These are phyloP conservation scores for Parathielavia appendiculata DNA, from an alignment of 495 filamentous ascomycete species.

Conservation along the genomic window DNA sequence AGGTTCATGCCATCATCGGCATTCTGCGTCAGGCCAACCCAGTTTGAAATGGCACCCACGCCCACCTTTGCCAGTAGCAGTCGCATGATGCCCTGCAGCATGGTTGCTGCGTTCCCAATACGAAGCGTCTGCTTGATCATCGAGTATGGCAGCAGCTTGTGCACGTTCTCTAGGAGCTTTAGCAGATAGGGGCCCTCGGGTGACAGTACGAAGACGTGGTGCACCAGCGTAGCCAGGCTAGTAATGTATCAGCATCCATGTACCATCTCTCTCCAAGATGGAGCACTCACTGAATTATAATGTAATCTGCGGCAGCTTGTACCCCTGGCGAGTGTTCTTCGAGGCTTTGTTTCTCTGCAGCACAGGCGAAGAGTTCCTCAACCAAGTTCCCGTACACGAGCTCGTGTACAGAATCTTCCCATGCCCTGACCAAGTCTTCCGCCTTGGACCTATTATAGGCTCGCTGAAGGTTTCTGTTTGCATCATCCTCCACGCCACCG, in stretches of 20 bases:
- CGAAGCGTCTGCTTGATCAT: constrained; percentile 57
- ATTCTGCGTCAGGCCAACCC: constrained; percentile 56
- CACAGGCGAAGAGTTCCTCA: constrained; percentile 52
- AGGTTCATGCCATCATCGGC: constrained; percentile 65
- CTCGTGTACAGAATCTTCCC: constrained; percentile 53
- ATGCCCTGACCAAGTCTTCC: constrained; percentile 49
- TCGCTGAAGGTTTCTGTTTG: constrained; percentile 27
- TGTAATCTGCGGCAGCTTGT: constrained; percentile 53
- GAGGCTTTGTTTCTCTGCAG: constrained; percentile 48
- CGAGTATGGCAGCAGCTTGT: constrained; percentile 56
- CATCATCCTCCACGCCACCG: constrained; percentile 42
- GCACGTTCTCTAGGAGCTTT: constrained; percentile 51
- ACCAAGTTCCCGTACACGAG: constrained; percentile 55
- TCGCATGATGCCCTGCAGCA: constrained; percentile 60
- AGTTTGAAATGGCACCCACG: constrained; percentile 57
- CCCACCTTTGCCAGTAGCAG: constrained; percentile 62
- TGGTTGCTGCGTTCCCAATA: constrained; percentile 62
- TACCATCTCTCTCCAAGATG: not conserved
- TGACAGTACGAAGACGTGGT: constrained; percentile 57
- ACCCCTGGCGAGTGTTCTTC: constrained; percentile 53
- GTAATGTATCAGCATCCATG: constrained; percentile 7
- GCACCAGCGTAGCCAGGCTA: constrained; percentile 58
- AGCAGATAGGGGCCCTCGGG: constrained; percentile 60
- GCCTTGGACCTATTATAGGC: constrained; percentile 51
- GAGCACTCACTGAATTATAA: constrained; percentile 48